Conservation (phyloP, 2,329 filamentous ascomycete genomes). For the Falciphora oryzae region DNA sequence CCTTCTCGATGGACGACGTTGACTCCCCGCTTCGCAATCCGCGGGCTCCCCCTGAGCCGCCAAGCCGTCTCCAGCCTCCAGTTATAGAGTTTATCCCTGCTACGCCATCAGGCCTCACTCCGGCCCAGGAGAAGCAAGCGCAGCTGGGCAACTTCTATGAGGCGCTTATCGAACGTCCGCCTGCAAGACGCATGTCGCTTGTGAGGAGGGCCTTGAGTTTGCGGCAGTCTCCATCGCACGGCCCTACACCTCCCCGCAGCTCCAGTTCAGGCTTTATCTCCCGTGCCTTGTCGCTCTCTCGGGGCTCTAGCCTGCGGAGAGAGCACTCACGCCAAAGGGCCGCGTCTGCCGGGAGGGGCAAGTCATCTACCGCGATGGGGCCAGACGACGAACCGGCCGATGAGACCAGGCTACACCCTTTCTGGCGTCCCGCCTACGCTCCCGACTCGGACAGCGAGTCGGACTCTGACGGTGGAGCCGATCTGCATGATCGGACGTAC, state of each 20-base stretch:
- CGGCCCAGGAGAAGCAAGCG: conserved; percentile 44
- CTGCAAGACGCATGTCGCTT: conserved; percentile 37
- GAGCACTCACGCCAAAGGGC: conserved; percentile 18
- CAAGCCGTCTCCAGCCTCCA: conserved; percentile 23
- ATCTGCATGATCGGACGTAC: conserved; percentile 31
- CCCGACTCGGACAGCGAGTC: conserved; percentile 24
- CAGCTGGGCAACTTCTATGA: conserved; percentile 51
- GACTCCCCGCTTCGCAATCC: conserved; percentile 60
- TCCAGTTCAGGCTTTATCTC: conserved; percentile 32
- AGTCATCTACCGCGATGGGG: conserved; percentile 24
- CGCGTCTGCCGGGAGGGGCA: conserved; percentile 19
- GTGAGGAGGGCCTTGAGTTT: conserved; percentile 49
- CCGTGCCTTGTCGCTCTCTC: conserved; percentile 47
- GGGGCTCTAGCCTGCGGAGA: conserved; percentile 19
- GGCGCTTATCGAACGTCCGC: conserved; percentile 29
- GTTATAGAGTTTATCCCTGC: conserved; percentile 57
- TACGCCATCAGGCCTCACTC: conserved; percentile 55
- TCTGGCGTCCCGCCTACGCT: conserved; percentile 51
- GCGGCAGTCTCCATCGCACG: conserved; percentile 41
- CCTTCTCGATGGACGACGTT: conserved; percentile 44
- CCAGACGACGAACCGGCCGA: conserved; percentile 44
- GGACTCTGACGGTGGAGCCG: conserved; percentile 28
- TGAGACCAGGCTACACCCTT: conserved; percentile 51
- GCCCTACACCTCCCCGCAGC: conserved; percentile 30
- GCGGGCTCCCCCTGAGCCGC: conserved; percentile 50